Base-by-base conservation (phyloP, 768 basidiomycete species). In the Boletus huronensis region DNA sequence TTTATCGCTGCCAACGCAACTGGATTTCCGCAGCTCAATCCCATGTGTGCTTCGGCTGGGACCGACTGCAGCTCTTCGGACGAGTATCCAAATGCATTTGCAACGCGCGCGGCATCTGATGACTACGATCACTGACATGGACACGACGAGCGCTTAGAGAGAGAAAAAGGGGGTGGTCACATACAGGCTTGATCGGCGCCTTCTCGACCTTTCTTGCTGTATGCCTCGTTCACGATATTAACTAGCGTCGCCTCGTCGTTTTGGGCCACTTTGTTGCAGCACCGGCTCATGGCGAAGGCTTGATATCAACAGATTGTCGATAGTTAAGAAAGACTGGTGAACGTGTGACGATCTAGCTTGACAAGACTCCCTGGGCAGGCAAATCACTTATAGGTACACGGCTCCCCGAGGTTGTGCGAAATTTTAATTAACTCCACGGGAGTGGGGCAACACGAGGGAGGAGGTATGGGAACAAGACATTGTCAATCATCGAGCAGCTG, bases 11-110 rank as follows among this genome's bases (percentile, higher is more conserved):
- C 82, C 8, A 67, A 58, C 8, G 71, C 75, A 2, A 79, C 70
- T 1, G 82, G 82, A 59, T 79, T 82, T 23, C 82, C 82, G 59
- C 82, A 84, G 42, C 79, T 73, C 19, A 82, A 60, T 16, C 82
- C 82, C 64, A 82, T 68, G 51, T 81, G 68, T 1, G 82, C 67
- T 10, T 73, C 72, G 3, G 60, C 65, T 11, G 82, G 78, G 31
- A 82, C 64, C 3, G 74, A 64, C 9, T 65, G 59, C 5, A 83
- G 69, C 32, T 82, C 68, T 25, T 76, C 75, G 16, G 55, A 36
- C 0, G 75, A 74, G 53, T 82, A 82, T 34, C 82, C 82, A 50
- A 82, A 78, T 1, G 77, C 64, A 14, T 50, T 62, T n/a, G 63
- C 63, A 8, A 64, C 56, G 4, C 49, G 63, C 1, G 52, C 43